Evolutionary conservation across 148 eudicot species (phyloP), one percentile per base, ranked within the genome.

Genomic region (Rhododendron griersonianum): DNA sequence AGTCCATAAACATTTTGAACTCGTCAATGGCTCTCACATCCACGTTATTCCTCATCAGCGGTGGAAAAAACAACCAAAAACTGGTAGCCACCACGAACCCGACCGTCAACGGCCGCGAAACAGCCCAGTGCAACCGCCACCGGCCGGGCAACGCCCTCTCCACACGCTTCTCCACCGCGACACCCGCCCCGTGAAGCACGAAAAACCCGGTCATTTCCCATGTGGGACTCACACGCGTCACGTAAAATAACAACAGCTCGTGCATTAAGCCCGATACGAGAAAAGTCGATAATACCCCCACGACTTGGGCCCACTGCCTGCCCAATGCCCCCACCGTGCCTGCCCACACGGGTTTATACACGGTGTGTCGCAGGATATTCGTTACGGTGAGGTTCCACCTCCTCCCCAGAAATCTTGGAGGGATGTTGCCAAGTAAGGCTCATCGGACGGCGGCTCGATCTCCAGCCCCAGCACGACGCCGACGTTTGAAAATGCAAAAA

Each of bases 21-120:
- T 55, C 59, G 0, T 55, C 21, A 55, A 55, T 55, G 59, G 59
- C 59, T 55, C 59, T 55, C 59, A 16, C 21, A 16, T 55, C 59
- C 59, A 15, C 59, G 5, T 3, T 55, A 55, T 55, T 55, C 19
- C 59, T 55, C 5, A 55, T 55, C 7, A 92, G 73, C 16, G 91
- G 91, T 55, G 95, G 95, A 78, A 93, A 67, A 48, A 94, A 92
- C 73, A 92, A 44, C 92, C 90, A 89, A 18, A 81, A 80, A 21
- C 92, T 86, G 9, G 92, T 89, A 0, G 16, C 81, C 23, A 92
- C 76, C 89, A 91, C 91, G 71, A 91, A 91, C 30, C 59, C 59
- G 3, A 55, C 7, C 19, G 59, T 55, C 19, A 55, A 14, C 6
- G 59, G 59, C 19, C 59, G 59, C 21, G 19, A 55, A 55, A 55